Conservation (phyloP, 495 filamentous ascomycete genomes). For the Penicillium cosmopolitanum region DNA sequence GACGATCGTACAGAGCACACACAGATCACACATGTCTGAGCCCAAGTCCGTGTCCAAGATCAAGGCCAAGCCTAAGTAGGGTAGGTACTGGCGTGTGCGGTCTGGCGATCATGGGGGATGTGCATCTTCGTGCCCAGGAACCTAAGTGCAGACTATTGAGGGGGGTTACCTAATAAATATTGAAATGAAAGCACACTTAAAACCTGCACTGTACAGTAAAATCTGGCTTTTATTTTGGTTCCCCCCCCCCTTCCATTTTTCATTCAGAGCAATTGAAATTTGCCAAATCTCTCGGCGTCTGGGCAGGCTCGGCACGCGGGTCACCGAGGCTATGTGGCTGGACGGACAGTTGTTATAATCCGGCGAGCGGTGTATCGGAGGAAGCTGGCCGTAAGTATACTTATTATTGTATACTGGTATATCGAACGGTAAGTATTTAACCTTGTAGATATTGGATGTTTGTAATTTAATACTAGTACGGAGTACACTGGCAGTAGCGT, state of each 20-base stretch:
- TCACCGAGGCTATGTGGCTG: constrained; percentile 5
- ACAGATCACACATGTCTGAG: background rate
- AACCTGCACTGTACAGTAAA: constrained; percentile 1
- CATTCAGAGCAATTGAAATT: constrained; percentile 12
- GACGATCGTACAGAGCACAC: background rate
- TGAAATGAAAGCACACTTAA: constrained; percentile 17
- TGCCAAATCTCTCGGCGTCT: constrained; percentile 45
- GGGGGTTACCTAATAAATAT: constrained; percentile 29
- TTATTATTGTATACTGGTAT: too few species aligned
- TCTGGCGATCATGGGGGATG: constrained; percentile 5
- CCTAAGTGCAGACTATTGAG: constrained; percentile 6
- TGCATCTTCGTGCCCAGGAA: constrained; percentile 2
- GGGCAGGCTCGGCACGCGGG: constrained; percentile 32
- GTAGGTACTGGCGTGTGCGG: constrained; percentile 1
- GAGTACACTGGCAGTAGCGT: background rate
- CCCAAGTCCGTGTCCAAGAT: background rate
- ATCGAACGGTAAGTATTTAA: too few species aligned
- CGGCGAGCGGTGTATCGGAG: background rate
- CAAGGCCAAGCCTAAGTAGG: background rate
- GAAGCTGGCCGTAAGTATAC: background rate
- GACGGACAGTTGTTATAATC: background rate
- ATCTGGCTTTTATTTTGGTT: constrained; percentile 10
- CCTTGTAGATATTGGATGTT: background rate
- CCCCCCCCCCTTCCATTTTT: background rate
- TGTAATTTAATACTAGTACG: background rate